Evolutionary conservation across 805 yeast species (phyloP).

Genomic region (Kodamaea neixiangensis): DNA sequence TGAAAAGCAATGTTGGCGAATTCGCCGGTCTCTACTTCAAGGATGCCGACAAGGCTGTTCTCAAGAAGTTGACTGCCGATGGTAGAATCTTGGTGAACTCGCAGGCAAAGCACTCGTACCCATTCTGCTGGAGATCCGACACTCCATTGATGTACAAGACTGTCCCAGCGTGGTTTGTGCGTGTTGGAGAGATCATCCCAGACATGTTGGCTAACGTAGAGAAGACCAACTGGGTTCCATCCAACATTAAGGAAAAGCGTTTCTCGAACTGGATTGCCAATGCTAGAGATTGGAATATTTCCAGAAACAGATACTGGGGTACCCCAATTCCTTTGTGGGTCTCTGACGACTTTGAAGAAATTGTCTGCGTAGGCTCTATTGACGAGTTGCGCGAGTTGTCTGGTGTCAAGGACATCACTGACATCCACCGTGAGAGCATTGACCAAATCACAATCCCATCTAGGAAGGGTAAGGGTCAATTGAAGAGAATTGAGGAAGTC

Average conservation of each 20-base stretch:
- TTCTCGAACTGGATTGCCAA: constrained; percentile 97
- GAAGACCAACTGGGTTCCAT: constrained; percentile 93
- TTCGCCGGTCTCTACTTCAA: constrained; percentile 86
- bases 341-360: constrained; percentile 87
- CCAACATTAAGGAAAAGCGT: constrained; percentile 86
- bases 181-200: constrained; percentile 84
- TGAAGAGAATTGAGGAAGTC: constrained; percentile 93
- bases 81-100: constrained; percentile 76
- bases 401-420: constrained; percentile 80
- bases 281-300: constrained; percentile 98
- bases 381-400: constrained; percentile 82
- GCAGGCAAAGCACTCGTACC: constrained; percentile 94
- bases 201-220: constrained; percentile 85
- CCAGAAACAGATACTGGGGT: constrained; percentile 99
- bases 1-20: constrained; percentile 65
- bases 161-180: constrained; percentile 98
- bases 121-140: constrained; percentile 99
- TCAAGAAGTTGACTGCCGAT: constrained; percentile 74
- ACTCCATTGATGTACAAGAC: constrained; percentile 95
- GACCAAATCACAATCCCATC: constrained; percentile 95
- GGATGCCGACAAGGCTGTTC: constrained; percentile 91
- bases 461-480: constrained; percentile 78
- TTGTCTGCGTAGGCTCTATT: constrained; percentile 91
- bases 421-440: constrained; percentile 90
- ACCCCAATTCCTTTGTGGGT: constrained; percentile 99